Evolutionary conservation across 441 rosid species (phyloP).

Genomic region (Syzygium syzygioides): DNA sequence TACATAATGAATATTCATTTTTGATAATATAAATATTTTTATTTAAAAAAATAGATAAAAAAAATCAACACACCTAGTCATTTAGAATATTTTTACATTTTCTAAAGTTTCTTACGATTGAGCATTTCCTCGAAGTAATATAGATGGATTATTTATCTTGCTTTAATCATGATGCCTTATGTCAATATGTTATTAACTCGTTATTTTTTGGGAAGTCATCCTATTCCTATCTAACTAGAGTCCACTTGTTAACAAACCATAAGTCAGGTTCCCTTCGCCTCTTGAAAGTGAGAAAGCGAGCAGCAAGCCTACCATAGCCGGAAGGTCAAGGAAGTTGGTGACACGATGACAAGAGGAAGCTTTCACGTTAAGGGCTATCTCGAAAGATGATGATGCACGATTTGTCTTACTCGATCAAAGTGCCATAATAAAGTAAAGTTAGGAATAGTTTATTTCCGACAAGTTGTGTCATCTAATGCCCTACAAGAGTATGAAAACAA

Average conservation of each 20-base stretch:
- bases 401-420: not conserved
- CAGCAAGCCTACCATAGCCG: too few relatives aligned
- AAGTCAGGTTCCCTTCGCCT: too few relatives aligned
- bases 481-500: not conserved
- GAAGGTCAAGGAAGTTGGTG: too few relatives aligned
- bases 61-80: not conserved
- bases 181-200: not conserved
- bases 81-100: not conserved
- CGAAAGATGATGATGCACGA: not conserved
- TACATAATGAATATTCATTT: not conserved
- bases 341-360: too few relatives aligned
- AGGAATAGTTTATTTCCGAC: accelerated
- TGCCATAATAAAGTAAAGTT: not conserved
- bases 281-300: too few relatives aligned
- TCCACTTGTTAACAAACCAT: too few relatives aligned
- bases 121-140: not conserved
- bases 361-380: not conserved
- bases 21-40: not conserved
- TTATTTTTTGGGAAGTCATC: not conserved
- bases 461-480: accelerated
- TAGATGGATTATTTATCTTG: not conserved
- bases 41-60: not conserved
- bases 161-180: not conserved
- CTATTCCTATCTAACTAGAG: too few relatives aligned
- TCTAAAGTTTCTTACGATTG: not conserved